Evolutionary conservation across 805 yeast species (phyloP).

Genomic region (Torulaspora indica): DNA sequence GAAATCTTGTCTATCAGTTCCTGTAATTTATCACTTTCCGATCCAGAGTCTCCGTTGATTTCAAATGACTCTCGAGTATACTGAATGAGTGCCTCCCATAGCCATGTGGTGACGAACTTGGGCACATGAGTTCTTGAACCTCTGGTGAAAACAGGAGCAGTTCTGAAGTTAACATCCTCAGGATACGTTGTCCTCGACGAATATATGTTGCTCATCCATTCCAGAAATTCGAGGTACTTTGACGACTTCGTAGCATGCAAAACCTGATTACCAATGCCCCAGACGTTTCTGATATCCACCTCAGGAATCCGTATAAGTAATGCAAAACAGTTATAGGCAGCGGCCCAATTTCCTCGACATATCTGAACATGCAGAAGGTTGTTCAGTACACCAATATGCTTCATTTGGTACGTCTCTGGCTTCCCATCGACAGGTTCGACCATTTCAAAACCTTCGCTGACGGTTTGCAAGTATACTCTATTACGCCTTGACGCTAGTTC

Average conservation of each 20-base stretch:
- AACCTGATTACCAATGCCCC: conserved; percentile 63
- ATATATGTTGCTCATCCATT: conserved; percentile 30
- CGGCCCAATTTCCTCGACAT: conserved; percentile 47
- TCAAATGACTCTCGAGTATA: conserved; percentile 8
- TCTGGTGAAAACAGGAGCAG: conserved; percentile 29
- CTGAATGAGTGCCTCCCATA: conserved; percentile 27
- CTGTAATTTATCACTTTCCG: conserved; percentile 10
- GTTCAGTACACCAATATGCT: conserved; percentile 33
- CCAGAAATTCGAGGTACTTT: conserved; percentile 23
- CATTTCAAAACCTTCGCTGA: conserved; percentile 24
- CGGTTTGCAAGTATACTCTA: conserved; percentile 15
- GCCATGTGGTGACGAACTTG: conserved; percentile 26
- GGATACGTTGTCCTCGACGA: conserved; percentile 24
- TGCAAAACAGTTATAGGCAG: conserved; percentile 51
- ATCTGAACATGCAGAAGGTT: conserved; percentile 48
- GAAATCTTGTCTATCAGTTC: conserved; percentile 26
- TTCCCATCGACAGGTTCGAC: conserved; percentile 8
- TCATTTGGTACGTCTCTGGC: conserved; percentile 15
- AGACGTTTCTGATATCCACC: conserved; percentile 51
- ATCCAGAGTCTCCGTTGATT: conserved; percentile 3
- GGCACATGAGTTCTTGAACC: conserved; percentile 33
- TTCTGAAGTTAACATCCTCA: conserved; percentile 24
- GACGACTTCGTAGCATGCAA: conserved; percentile 28
- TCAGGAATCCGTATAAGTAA: conserved; percentile 45
- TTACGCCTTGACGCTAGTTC: conserved; percentile 16